Base-by-base conservation (phyloP, 2,329 filamentous ascomycete genomes). In the Colletotrichum liriopes region DNA sequence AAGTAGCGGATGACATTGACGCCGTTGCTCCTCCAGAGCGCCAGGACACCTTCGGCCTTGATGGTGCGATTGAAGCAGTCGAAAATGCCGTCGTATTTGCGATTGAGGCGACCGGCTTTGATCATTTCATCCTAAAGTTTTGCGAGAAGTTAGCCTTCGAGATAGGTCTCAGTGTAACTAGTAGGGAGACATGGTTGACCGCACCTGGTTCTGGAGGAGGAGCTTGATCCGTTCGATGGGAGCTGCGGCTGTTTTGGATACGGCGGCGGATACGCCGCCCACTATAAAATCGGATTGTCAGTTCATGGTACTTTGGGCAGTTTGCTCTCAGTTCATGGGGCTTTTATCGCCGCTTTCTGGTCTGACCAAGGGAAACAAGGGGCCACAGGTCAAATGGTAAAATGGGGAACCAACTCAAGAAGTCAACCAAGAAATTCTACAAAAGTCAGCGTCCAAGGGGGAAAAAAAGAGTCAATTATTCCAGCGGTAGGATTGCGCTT, bases 1-100 rank as follows among this genome's bases (percentile, higher is more conserved):
- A 99, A 99, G 91, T 99, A 99, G 93, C 96, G 96, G 92, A 99
- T 98, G 88, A 99, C 96, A 93, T 99, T 99, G 94, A 96, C 96
- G 85, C 96, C 99, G 94, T 99, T 99, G 89, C 96, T 96, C 92
- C 96, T 93, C 96, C 96, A 99, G 82, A 99, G 91, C 78, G 96
- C 92, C 86, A 96, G 92, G 81, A 96, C 88, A 93, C 96, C 96
- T 91, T 99, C 96, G 78, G 93, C 90, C 82, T 92, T 91, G 77
- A 90, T 90, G 84, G 96, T 98, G 86, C 96, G 94, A 82, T 88
- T 89, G 93, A 99, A 99, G 91, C 96, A 98, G 86, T 99, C 96
- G 74, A 77, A 82, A 85, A 99, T 98, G 86, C 96, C 96, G 82
- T 88, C 87, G 92, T 98, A 99, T 88, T 96, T 97, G 88, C 93